Evolutionary conservation across 2,329 filamentous ascomycete species (phyloP).

Genomic region (Pestalotiopsis sp.): DNA sequence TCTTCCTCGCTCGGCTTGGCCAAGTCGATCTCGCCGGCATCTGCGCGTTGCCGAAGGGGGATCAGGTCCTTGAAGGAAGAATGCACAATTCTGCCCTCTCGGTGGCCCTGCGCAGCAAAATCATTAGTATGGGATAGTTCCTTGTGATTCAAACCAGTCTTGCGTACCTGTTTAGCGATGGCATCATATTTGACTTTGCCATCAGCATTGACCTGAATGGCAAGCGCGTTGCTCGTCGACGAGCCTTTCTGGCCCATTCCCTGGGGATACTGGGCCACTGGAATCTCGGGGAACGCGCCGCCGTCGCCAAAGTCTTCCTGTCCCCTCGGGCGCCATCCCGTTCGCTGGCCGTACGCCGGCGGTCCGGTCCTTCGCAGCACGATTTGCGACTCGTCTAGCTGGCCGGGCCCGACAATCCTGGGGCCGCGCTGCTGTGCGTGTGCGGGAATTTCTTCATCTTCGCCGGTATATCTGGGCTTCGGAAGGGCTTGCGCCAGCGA

Average conservation of each 20-base stretch:
- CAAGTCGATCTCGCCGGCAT: slow-evolving; percentile 88
- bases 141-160: not conserved
- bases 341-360: slow-evolving; percentile 83
- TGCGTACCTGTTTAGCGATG: slow-evolving; percentile 66
- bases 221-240: slow-evolving; percentile 79
- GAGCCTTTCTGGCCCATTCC: slow-evolving; percentile 87
- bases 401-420: slow-evolving; percentile 76
- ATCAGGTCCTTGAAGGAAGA: slow-evolving; percentile 97
- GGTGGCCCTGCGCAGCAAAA: slow-evolving; percentile 65
- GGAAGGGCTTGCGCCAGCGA: slow-evolving; percentile 81
- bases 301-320: slow-evolving; percentile 95
- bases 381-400: slow-evolving; percentile 84
- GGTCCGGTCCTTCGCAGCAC: slow-evolving; percentile 80
- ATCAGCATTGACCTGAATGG: slow-evolving; percentile 87
- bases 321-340: slow-evolving; percentile 86
- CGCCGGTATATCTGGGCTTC: slow-evolving; percentile 87
- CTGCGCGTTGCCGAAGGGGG: slow-evolving; percentile 86
- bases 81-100: slow-evolving; percentile 82
- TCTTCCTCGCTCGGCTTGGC: slow-evolving; percentile 83
- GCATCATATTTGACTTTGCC: slow-evolving; percentile 97
- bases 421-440: slow-evolving; percentile 77
- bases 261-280: slow-evolving; percentile 91
- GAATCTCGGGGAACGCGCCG: slow-evolving; percentile 92
- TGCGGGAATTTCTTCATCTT: slow-evolving; percentile 77
- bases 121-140: not conserved